Evolutionary conservation across 2,329 filamentous ascomycete genomes (phyloP).

Genomic region (Zymoseptoria pseudotritici): DNA sequence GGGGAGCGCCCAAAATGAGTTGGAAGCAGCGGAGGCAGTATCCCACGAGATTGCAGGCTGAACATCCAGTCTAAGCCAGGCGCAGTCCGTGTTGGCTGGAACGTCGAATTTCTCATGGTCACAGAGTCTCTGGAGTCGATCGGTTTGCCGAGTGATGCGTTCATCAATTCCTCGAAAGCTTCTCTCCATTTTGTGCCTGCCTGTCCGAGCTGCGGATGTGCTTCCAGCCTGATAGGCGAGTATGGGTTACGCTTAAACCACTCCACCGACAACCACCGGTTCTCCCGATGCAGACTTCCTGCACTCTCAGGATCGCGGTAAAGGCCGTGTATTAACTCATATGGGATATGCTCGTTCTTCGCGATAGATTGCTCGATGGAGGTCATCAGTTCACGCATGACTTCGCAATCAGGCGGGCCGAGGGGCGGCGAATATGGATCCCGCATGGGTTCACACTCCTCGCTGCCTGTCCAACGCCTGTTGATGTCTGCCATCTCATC

Average conservation of each 20-base stretch:
- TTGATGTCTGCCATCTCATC: slow-evolving; percentile 21
- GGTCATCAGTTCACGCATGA: slow-evolving; percentile 14
- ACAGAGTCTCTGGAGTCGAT: slow-evolving; percentile 19
- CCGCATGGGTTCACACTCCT: slow-evolving; percentile 1
- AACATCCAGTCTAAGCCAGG: slow-evolving; percentile 32
- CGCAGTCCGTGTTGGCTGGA: slow-evolving; percentile 20
- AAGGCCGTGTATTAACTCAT: slow-evolving; percentile 20
- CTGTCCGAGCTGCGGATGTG: slow-evolving; percentile 31
- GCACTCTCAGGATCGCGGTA: slow-evolving; percentile 20
- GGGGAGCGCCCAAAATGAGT: slow-evolving; percentile 6
- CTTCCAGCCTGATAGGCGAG: slow-evolving; percentile 49
- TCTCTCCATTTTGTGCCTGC: slow-evolving; percentile 44
- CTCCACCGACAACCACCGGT: slow-evolving; percentile 28
- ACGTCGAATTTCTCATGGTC: slow-evolving; percentile 7
- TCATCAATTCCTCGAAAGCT: slow-evolving; percentile 53
- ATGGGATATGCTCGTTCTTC: slow-evolving; percentile 20
- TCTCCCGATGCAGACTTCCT: slow-evolving; percentile 13
- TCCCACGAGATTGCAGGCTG: slow-evolving; percentile 28
- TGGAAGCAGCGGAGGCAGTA: slow-evolving; percentile 28
- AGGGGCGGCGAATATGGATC: not conserved
- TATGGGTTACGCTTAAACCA: slow-evolving; percentile 42
- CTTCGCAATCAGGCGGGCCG: slow-evolving; percentile 16
- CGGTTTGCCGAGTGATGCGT: slow-evolving; percentile 33
- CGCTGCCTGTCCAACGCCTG: slow-evolving; percentile 21
- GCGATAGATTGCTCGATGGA: slow-evolving; percentile 13